Evolutionary conservation across 768 basidiomycete species (phyloP).

Genomic region (Auriscalpium microsporum): DNA sequence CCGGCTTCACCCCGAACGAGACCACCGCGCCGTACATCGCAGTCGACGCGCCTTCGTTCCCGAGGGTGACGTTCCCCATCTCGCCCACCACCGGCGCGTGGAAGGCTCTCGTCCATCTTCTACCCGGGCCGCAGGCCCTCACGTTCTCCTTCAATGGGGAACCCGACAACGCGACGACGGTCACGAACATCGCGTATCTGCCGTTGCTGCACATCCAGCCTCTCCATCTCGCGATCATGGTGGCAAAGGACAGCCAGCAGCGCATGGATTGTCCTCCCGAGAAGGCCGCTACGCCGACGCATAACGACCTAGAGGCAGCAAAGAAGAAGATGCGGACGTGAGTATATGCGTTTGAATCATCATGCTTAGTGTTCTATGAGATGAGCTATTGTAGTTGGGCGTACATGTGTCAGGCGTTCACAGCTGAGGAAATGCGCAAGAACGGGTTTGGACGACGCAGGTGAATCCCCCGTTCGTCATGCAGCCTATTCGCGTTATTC

Average conservation of each 20-base stretch:
- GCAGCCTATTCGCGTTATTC: background rate
- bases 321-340: background rate
- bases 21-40: background rate
- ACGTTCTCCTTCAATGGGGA: background rate
- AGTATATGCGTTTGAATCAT: background rate
- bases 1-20: background rate
- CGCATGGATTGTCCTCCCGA: background rate
- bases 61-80: background rate
- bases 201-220: background rate
- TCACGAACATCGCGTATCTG: background rate
- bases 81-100: background rate
- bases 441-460: background rate
- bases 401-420: slow-evolving; percentile 1
- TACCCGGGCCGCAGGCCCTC: background rate
- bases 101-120: background rate
- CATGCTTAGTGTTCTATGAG: background rate
- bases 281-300: background rate
- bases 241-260: background rate
- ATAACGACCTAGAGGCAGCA: background rate
- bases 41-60: background rate
- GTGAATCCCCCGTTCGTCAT: background rate
- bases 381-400: background rate
- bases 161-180: background rate
- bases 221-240: background rate
- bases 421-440: slow-evolving; percentile 1